phyloP scores from a whole-genome alignment of 331 rosid genomes.

The Saraca asoca region DNA sequence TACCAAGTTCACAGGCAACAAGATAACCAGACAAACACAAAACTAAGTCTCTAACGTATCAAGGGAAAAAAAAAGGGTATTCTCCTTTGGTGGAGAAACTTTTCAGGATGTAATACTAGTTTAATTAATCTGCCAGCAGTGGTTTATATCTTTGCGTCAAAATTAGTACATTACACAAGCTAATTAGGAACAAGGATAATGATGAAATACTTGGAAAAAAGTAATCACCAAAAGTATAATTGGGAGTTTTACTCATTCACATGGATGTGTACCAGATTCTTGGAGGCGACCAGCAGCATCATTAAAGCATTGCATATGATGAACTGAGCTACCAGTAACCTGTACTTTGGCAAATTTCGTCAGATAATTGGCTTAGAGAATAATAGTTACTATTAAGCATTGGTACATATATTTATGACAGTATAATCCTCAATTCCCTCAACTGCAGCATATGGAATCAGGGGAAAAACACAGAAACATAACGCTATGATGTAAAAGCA shows the following conservation, averaged over 20 bases:
- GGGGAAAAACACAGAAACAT: background rate
- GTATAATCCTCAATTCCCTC: no score
- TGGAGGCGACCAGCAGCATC: conserved; percentile 93
- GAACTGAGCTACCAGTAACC: conserved; percentile 66
- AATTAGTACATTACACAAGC: background rate
- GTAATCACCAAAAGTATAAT: background rate
- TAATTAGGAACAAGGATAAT: background rate
- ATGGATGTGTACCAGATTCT: conserved; percentile 64
- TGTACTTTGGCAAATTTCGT: conserved; percentile 29
- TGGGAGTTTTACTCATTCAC: background rate
- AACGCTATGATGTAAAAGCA: background rate
- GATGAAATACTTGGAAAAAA: background rate
- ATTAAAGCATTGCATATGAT: conserved; percentile 75
- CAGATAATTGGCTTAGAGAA: background rate
- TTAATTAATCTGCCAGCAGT: background rate
- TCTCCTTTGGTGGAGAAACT: background rate
- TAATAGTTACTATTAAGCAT: background rate
- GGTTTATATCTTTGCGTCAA: no score
- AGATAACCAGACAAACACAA: background rate
- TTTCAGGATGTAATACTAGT: background rate
- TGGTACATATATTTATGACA: background rate
- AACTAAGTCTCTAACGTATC: background rate
- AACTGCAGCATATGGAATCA: background rate
- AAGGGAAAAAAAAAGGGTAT: background rate
- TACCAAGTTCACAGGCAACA: background rate